Conservation (phyloP, 768 basidiomycete genomes). For the Trametes meyenii region DNA sequence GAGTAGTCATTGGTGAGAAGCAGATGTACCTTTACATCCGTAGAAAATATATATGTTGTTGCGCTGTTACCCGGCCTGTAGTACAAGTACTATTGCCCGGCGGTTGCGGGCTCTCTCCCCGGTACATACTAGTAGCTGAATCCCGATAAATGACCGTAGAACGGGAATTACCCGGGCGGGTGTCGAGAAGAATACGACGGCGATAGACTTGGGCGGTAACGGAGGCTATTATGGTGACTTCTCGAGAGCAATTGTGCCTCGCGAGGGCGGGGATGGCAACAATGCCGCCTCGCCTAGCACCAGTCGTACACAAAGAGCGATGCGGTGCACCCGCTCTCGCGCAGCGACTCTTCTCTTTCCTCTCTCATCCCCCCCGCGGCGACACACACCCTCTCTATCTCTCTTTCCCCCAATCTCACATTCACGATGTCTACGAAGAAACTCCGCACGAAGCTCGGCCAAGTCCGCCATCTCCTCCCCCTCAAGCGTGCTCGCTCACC, state of each 20-base stretch:
- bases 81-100: too few relatives aligned
- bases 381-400: not conserved
- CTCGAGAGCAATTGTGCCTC: slow-evolving; percentile 2
- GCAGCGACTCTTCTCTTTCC: not conserved
- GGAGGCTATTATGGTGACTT: slow-evolving; percentile 2
- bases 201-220: not conserved
- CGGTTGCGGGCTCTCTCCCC: too few relatives aligned
- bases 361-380: not conserved
- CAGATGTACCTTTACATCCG: too few relatives aligned
- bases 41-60: too few relatives aligned
- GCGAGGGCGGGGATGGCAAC: slow-evolving; percentile 10
- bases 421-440: slow-evolving; percentile 19
- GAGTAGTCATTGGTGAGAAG: too few relatives aligned
- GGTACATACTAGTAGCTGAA: too few relatives aligned
- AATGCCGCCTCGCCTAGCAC: slow-evolving; percentile 10
- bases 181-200: not conserved
- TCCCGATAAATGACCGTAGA: too few relatives aligned
- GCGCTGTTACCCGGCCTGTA: too few relatives aligned
- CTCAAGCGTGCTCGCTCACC: slow-evolving; percentile 16
- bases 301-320: slow-evolving; percentile 2
- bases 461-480: slow-evolving; percentile 19
- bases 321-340: not conserved
- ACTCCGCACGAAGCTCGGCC: slow-evolving; percentile 25
- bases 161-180: not conserved
- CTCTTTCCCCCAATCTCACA: not conserved